phyloP scores from a whole-genome alignment of 1,139 yeast genomes.

The Cylindricascospora bacillispora region DNA sequence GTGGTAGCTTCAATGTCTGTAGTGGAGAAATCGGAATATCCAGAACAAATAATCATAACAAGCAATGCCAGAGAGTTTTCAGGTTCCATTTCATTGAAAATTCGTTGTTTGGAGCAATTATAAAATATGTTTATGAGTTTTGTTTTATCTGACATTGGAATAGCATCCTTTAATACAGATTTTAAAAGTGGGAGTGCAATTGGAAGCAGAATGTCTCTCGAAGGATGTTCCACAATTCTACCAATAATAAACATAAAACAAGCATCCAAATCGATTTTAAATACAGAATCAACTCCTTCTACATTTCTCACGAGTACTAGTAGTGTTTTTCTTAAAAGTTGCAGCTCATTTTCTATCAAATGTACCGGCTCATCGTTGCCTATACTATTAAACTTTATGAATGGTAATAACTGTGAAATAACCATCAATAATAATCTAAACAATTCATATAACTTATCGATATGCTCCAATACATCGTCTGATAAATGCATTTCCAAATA shows the following conservation, averaged over 20 bases:
- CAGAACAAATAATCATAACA: too few species aligned
- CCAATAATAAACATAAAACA: slow-evolving; percentile 56
- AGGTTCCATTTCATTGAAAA: too few species aligned
- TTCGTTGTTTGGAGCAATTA: background rate
- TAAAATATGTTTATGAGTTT: slow-evolving; percentile 50
- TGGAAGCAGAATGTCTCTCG: slow-evolving; percentile 32
- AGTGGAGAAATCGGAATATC: too few species aligned
- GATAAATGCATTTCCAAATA: slow-evolving; percentile 21
- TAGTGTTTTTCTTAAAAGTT: slow-evolving; percentile 41
- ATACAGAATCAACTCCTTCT: slow-evolving; percentile 49
- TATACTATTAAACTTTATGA: slow-evolving; percentile 33
- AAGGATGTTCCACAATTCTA: slow-evolving; percentile 31
- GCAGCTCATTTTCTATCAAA: slow-evolving; percentile 24
- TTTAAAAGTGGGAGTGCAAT: slow-evolving; percentile 47
- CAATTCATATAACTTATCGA: slow-evolving; percentile 73
- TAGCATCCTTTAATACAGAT: slow-evolving; percentile 29
- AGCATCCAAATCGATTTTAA: slow-evolving; percentile 56
- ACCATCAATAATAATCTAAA: slow-evolving; percentile 62
- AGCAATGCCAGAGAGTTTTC: too few species aligned
- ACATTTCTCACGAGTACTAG: slow-evolving; percentile 51
- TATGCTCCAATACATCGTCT: slow-evolving; percentile 34
- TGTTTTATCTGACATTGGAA: slow-evolving; percentile 27
- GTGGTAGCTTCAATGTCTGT: too few species aligned
- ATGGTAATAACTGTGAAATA: slow-evolving; percentile 47
- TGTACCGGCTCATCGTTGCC: slow-evolving; percentile 11